phyloP scores from a whole-genome alignment of 169 alveolate genomes.

The Prorocentrum cordatum region DNA sequence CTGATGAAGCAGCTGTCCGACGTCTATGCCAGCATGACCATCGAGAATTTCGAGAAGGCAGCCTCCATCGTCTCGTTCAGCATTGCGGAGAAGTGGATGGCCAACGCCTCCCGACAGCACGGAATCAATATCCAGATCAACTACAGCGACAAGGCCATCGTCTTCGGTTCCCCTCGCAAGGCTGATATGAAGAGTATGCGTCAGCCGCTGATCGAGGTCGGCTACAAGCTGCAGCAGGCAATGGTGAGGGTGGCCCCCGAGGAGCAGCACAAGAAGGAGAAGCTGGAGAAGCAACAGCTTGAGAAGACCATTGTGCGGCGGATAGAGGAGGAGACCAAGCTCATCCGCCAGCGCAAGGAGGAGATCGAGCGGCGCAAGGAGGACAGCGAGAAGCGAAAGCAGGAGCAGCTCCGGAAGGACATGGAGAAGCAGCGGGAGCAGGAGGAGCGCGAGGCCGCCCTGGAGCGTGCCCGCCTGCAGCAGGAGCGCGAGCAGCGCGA shows the following conservation, averaged over 20 bases:
- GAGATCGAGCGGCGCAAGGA: constrained; percentile 65
- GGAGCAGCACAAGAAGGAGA: constrained; percentile 44
- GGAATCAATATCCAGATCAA: constrained; percentile 64
- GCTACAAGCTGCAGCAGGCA: constrained; percentile 40
- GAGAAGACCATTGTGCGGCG: neutral
- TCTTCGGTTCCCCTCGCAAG: constrained; percentile 39
- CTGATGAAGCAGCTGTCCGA: constrained; percentile 58
- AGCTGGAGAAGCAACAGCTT: neutral
- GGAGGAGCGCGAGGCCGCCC: neutral
- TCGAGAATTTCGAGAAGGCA: constrained; percentile 45
- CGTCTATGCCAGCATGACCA: constrained; percentile 65
- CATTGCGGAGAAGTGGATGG: constrained; percentile 64
- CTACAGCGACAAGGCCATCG: constrained; percentile 58
- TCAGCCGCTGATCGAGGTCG: constrained; percentile 63
- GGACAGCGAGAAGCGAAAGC: neutral
- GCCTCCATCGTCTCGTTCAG: constrained; percentile 60
- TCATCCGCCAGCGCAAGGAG: constrained; percentile 40
- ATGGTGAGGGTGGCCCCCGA: neutral
- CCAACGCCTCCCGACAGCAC: constrained; percentile 55
- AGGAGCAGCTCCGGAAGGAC: neutral
- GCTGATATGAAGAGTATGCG: constrained; percentile 68
- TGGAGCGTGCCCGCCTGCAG: neutral
- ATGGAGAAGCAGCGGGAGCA: neutral
- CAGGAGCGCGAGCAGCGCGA: neutral
- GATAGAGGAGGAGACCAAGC: neutral